These are phyloP conservation scores for Aureobasidium sp. DNA, from an alignment of 2,329 filamentous ascomycete species.

Conservation along the genomic window DNA sequence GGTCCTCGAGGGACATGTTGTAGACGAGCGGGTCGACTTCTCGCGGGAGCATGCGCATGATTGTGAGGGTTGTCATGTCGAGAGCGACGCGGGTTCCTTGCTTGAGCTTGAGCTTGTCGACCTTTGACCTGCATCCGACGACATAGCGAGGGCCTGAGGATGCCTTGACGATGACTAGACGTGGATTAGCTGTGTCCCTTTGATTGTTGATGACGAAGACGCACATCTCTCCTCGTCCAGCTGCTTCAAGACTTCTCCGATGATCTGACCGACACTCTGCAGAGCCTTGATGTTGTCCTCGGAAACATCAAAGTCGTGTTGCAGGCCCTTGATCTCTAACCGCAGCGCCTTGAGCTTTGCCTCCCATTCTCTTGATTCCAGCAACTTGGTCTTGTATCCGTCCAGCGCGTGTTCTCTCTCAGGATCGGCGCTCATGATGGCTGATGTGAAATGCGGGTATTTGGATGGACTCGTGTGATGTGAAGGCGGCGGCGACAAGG, in stretches of 20 bases:
- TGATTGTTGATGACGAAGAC: constrained; percentile 26
- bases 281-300: constrained; percentile 99
- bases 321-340: constrained; percentile 89
- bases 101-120: constrained; percentile 95
- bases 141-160: constrained; percentile 97
- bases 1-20: constrained; percentile 99
- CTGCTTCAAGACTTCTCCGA: constrained; percentile 97
- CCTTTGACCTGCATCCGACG: constrained; percentile 95
- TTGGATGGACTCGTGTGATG: constrained; percentile 1
- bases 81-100: constrained; percentile 95
- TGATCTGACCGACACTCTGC: constrained; percentile 98
- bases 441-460: background rate
- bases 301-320: constrained; percentile 91
- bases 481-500: background rate
- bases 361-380: constrained; percentile 98
- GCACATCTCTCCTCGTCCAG: constrained; percentile 96
- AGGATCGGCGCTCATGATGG: constrained; percentile 30
- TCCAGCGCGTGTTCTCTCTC: constrained; percentile 44
- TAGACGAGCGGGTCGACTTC: constrained; percentile 98
- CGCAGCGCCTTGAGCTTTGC: constrained; percentile 91
- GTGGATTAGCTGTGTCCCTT: background rate
- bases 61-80: constrained; percentile 98
- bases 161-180: constrained; percentile 89
- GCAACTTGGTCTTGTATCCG: constrained; percentile 46
- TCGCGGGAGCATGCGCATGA: constrained; percentile 98